A percentile compares a stretch with the other conserved stretches of the same genome.
Evolutionary conservation across 306 rosid species (phyloP).

Genomic region (Rosa lucieae): DNA sequence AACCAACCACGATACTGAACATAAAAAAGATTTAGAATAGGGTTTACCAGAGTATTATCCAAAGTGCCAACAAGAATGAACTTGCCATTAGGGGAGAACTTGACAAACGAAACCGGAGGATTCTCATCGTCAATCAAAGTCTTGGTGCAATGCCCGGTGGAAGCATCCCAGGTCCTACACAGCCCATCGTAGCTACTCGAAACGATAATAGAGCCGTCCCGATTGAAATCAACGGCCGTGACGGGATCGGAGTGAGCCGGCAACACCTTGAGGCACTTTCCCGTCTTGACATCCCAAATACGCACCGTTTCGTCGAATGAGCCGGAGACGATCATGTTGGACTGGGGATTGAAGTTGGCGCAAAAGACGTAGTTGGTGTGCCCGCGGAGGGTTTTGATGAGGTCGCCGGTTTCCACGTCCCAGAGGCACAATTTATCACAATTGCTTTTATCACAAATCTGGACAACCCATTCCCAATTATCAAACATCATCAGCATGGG

Average conservation of each 20-base stretch:
- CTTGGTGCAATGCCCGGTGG: slow-evolving; percentile 93
- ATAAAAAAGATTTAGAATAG: neutral
- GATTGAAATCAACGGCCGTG: slow-evolving; percentile 88
- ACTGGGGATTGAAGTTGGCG: slow-evolving; percentile 88
- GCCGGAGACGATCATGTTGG: slow-evolving; percentile 86
- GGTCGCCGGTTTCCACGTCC: slow-evolving; percentile 79
- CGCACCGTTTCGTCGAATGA: slow-evolving; percentile 97
- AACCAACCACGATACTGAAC: neutral
- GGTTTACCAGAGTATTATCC: slow-evolving; percentile 76
- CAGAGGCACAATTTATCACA: slow-evolving; percentile 79
- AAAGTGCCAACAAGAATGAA: slow-evolving; percentile 92
- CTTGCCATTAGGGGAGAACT: slow-evolving; percentile 86
- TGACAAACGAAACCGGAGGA: slow-evolving; percentile 91
- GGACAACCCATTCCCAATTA: too few relatives aligned
- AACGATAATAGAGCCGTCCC: slow-evolving; percentile 85
- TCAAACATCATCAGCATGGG: too few relatives aligned
- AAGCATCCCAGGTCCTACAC: slow-evolving; percentile 86
- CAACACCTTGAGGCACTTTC: slow-evolving; percentile 80
- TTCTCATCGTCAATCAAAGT: slow-evolving; percentile 92
- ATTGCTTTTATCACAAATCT: too few relatives aligned
- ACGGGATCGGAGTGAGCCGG: slow-evolving; percentile 98
- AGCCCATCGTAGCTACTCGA: slow-evolving; percentile 97
- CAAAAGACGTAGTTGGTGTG: slow-evolving; percentile 94
- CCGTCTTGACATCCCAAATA: slow-evolving; percentile 88
- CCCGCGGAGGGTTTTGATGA: slow-evolving; percentile 72